Conservation (phyloP, 1,284 basidiomycete species). For the Moesziomyces aphidis region DNA sequence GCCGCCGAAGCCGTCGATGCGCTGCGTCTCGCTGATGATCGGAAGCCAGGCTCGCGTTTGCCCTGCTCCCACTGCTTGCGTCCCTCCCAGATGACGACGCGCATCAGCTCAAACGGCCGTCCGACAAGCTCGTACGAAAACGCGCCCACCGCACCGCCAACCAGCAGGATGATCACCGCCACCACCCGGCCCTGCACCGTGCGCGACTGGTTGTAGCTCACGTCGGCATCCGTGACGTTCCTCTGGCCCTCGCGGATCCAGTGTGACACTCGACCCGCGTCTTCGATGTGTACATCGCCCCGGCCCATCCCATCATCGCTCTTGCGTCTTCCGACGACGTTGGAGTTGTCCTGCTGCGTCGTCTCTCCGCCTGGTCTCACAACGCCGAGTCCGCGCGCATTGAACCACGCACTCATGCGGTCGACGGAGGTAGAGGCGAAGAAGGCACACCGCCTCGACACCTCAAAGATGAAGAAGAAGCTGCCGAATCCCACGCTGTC, state of each 20-base stretch:
- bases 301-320: constrained; percentile 5
- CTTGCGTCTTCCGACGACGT: constrained; percentile 25
- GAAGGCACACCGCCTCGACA: constrained; percentile 64
- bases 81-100: constrained; percentile 67
- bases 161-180: constrained; percentile 57
- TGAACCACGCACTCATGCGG: constrained; percentile 50
- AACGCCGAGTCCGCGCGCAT: constrained; percentile 38
- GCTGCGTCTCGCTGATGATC: neutral
- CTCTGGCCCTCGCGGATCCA: constrained; percentile 39
- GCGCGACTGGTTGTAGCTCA: constrained; percentile 58
- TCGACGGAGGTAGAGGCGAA: constrained; percentile 62
- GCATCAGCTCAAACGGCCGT: constrained; percentile 67
- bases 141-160: constrained; percentile 64
- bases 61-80: constrained; percentile 60
- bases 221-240: constrained; percentile 38
- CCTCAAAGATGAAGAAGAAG: constrained; percentile 69
- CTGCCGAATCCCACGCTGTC: constrained; percentile 66
- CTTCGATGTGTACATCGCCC: constrained; percentile 37
- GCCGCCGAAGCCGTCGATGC: constrained; percentile 1
- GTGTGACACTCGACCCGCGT: constrained; percentile 6
- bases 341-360: constrained; percentile 5
- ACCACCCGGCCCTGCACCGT: constrained; percentile 57
- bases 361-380: constrained; percentile 2
- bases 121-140: constrained; percentile 64
- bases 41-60: constrained; percentile 41